These are phyloP conservation scores for Fagus sylvatica DNA, from an alignment of 306 rosid genomes.

Conservation along the genomic window DNA sequence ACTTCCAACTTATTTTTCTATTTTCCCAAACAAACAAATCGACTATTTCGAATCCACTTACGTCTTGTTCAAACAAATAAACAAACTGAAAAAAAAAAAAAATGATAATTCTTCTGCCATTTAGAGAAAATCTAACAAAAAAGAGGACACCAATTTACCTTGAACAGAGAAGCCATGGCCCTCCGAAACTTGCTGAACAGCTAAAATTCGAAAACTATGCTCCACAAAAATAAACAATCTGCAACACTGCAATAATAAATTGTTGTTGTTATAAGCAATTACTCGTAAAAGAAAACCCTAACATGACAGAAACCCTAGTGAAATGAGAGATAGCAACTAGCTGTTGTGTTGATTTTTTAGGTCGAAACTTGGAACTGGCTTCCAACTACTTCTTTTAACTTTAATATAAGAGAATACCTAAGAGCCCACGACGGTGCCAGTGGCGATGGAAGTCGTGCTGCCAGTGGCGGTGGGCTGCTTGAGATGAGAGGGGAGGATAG, in stretches of 20 bases:
- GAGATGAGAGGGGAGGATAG: too few relatives aligned
- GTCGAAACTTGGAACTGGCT: too few relatives aligned
- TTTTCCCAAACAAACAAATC: neutral
- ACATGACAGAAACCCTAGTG: neutral
- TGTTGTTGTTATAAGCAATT: neutral
- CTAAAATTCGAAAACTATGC: neutral
- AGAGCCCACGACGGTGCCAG: too few relatives aligned
- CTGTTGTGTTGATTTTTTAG: too few relatives aligned
- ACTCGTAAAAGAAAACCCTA: too few relatives aligned
- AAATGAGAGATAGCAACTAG: too few relatives aligned
- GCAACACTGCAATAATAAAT: neutral
- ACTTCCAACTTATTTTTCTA: neutral
- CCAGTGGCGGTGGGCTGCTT: too few relatives aligned
- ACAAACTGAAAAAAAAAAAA: neutral
- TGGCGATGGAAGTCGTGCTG: too few relatives aligned
- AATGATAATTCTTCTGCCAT: neutral
- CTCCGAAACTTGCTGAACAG: neutral
- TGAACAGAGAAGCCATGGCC: conserved; percentile 13
- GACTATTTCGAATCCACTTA: neutral
- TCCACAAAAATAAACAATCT: neutral
- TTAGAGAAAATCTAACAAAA: neutral
- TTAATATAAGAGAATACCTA: too few relatives aligned
- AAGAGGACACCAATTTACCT: neutral
- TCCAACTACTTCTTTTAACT: too few relatives aligned
- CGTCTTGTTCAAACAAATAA: neutral